Conservation (phyloP, 2,329 filamentous ascomycete genomes). For the Aspergillus texensis region DNA sequence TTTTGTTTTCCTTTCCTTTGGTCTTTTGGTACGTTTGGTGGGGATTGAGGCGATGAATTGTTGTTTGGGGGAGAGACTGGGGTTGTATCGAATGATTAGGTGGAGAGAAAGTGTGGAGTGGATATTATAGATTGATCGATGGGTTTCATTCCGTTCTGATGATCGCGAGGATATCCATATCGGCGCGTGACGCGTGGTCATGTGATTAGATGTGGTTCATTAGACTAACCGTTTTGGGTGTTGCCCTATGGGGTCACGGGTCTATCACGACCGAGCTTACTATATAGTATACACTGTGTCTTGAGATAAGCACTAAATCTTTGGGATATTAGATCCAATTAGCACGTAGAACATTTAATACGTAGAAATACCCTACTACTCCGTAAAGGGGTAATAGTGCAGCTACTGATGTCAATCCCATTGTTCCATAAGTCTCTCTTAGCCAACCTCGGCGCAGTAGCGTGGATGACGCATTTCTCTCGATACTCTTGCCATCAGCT, state of each 20-base stretch:
- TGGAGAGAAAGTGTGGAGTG: neutral
- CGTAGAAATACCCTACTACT: too few species aligned
- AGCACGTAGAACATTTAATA: too few species aligned
- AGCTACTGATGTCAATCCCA: too few species aligned
- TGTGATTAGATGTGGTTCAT: constrained; percentile 6
- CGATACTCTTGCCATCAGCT: too few species aligned
- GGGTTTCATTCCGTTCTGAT: neutral
- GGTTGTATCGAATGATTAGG: neutral
- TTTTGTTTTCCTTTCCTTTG: constrained; percentile 40
- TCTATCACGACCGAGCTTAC: too few species aligned
- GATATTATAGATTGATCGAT: neutral
- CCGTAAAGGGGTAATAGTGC: too few species aligned
- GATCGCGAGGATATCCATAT: constrained; percentile 4
- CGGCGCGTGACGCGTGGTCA: constrained; percentile 25
- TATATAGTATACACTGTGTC: too few species aligned
- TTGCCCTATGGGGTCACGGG: neutral
- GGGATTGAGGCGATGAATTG: neutral
- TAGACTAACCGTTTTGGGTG: neutral
- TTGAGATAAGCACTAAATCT: neutral
- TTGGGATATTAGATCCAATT: neutral
- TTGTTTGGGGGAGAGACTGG: neutral
- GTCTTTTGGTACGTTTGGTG: neutral
- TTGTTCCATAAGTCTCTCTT: too few species aligned
- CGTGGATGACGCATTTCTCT: too few species aligned
- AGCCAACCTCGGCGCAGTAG: too few species aligned